A percentile compares a stretch with the other conserved stretches of the same genome.
These are phyloP conservation scores for Vairimorpha ceranae DNA, from an alignment of 371 early-diverging fungal species.

Conservation along the genomic window DNA sequence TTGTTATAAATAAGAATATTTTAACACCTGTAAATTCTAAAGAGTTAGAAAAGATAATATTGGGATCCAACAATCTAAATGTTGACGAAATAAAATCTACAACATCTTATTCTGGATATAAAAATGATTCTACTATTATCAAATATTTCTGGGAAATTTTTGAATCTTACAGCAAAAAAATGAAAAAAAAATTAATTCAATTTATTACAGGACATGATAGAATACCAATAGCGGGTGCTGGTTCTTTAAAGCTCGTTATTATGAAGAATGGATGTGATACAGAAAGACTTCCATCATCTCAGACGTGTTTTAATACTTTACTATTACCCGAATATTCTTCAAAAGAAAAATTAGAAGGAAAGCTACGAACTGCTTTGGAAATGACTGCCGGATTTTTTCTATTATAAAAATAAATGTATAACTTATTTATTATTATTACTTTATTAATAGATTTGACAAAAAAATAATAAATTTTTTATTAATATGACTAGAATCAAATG, in stretches of 20 bases:
- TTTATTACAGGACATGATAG: conserved; percentile 94
- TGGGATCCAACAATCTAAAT: conserved; percentile 78
- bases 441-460: too few relatives aligned
- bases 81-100: conserved; percentile 72
- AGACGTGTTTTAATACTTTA: conserved; percentile 88
- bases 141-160: conserved; percentile 83
- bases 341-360: conserved; percentile 72
- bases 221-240: conserved; percentile 81
- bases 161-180: conserved; percentile 70
- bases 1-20: conserved; percentile 67
- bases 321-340: conserved; percentile 80
- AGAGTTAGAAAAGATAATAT: conserved; percentile 85
- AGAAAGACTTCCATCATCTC: conserved; percentile 79
- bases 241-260: conserved; percentile 80
- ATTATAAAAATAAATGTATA: background rate
- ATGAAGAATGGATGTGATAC: conserved; percentile 92
- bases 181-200: conserved; percentile 75
- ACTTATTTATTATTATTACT: too few relatives aligned
- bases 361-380: conserved; percentile 79
- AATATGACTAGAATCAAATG: too few relatives aligned
- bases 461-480: too few relatives aligned
- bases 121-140: conserved; percentile 67
- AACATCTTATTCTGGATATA: conserved; percentile 67
- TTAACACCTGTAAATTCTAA: conserved; percentile 66
- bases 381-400: conserved; percentile 92